Base-by-base conservation (phyloP, 768 basidiomycete species). In the Brasilioporus rufonigricans region DNA sequence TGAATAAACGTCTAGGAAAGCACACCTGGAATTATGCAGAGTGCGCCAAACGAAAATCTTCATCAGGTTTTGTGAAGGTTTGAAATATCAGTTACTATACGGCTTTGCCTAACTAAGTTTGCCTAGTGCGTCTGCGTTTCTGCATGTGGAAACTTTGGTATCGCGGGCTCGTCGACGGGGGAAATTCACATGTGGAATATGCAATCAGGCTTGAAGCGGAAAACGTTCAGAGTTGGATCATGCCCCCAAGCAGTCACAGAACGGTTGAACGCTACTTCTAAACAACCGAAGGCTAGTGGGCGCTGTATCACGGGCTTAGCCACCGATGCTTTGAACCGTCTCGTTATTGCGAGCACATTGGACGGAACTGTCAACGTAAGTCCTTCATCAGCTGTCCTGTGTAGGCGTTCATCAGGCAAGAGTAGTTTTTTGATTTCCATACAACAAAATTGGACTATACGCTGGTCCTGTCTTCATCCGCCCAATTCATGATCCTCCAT, bases 341-440 rank as follows among this genome's bases (percentile, higher is more conserved):
- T 77, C 3, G 80, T 98, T 13, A 82, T 98, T 45, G 94, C 88
- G 8, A 84, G 85, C 55, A 98, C 96, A 1, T 73, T 89, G 36
- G 93, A 95, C 68, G 97, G 97, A 31, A 90, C 86, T 5, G 70
- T 98, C 48, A 92, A 93, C 65, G 96, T 95, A 63, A 52, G 89
- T 78, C 32, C 31, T 49, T 13, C 29, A 7, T 33, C 27, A 33
- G 48, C 38, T 14, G 24, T 21, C 32, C 6, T 31, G 45, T 29
- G 36, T 5, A 48, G 13, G 32, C 50, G 44, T 51, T 55, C 26
- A 53, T 55, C 26, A 14, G 31, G 14, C 14, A 27, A 14, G 19
- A 23, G 5, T 61, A 99, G 95, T 98, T 98, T 75, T 99, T 98
- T 63, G 90, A 98, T 68, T 98, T 99, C 71, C 92, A 96, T 64